Conservation (phyloP, 2,329 filamentous ascomycete genomes). For the Clonostachys rhizophaga region DNA sequence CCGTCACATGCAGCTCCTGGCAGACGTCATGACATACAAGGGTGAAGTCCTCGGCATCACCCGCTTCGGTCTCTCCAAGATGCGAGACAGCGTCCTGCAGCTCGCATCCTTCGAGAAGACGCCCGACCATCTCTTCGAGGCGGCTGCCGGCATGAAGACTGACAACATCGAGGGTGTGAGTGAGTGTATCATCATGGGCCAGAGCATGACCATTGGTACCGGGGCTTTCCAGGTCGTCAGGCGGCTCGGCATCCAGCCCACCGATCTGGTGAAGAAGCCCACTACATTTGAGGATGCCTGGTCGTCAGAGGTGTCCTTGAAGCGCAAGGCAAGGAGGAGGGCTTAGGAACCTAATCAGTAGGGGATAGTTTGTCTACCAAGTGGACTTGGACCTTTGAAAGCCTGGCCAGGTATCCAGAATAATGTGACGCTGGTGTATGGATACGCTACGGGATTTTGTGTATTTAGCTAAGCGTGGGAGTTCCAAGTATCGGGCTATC, state of each 20-base stretch:
- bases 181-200: slow-evolving; percentile 98
- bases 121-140: slow-evolving; percentile 93
- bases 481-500: too few species aligned
- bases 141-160: slow-evolving; percentile 84
- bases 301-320: slow-evolving; percentile 22
- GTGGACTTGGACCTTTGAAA: too few species aligned
- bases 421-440: too few species aligned
- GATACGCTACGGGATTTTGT: too few species aligned
- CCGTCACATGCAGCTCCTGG: slow-evolving; percentile 93
- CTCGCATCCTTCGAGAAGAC: slow-evolving; percentile 98
- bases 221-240: slow-evolving; percentile 88
- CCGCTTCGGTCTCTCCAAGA: slow-evolving; percentile 92
- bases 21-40: slow-evolving; percentile 99
- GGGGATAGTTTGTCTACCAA: too few species aligned
- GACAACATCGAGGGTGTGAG: slow-evolving; percentile 91
- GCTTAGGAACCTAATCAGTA: neutral
- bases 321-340: slow-evolving; percentile 11
- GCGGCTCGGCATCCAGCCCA: slow-evolving; percentile 61
- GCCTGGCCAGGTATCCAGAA: too few species aligned
- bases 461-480: too few species aligned
- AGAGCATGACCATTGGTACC: slow-evolving; percentile 87
- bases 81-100: slow-evolving; percentile 90
- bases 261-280: slow-evolving; percentile 51
- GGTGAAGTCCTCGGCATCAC: slow-evolving; percentile 96
- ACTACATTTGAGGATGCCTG: slow-evolving; percentile 71